Evolutionary conservation across 1,284 basidiomycete genomes (phyloP), one percentile per base, ranked within the genome.

Genomic region (Omphalotus olearius): DNA sequence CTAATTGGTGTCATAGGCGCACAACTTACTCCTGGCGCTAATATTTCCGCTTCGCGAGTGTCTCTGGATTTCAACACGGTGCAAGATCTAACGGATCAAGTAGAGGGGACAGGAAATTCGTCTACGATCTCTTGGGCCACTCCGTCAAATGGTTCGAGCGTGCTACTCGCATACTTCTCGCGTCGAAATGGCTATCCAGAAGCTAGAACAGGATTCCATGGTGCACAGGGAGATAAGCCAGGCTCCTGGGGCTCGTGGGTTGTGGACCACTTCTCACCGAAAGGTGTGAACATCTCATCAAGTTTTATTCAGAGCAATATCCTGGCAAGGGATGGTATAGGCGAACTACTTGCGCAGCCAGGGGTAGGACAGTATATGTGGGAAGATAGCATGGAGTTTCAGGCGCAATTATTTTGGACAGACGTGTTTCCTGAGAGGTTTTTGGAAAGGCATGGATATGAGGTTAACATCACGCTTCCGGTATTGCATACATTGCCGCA

Each of bases 211-310:
- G 57, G 57, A 5, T 56, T 59, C 45, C 51, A 57, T 26, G 56
- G 57, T 18, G 44, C 54, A 1, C 30, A 52, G 23, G 33, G 17
- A 4, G 45, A 56, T 36, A 30, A 54, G 41, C 54, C 54, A 9
- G 57, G 57, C n/a, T 59, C 56, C 1, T 59, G 57, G 57, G 57
- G 54, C 0, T 53, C 56, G 9, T 57, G 49, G 42, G 57, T 56
- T 4, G 56, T 59, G 25, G 57, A 59, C 36, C 57, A 59, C 25
- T 59, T 55, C 23, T 59, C 57, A 20, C 20, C 52, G 13, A 55
- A 50, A 18, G 57, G 56, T 13, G 57, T 55, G 25, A 52, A 59
- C 2, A 50, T 59, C 3, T 53, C 57, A 0, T 53, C 54, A 5
- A 44, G 44, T 7, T 59, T 59, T 20, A 52, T 59, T 26, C 43